phyloP scores from a whole-genome alignment of 2,329 filamentous ascomycete species.

The Colletotrichum euphorbiae region DNA sequence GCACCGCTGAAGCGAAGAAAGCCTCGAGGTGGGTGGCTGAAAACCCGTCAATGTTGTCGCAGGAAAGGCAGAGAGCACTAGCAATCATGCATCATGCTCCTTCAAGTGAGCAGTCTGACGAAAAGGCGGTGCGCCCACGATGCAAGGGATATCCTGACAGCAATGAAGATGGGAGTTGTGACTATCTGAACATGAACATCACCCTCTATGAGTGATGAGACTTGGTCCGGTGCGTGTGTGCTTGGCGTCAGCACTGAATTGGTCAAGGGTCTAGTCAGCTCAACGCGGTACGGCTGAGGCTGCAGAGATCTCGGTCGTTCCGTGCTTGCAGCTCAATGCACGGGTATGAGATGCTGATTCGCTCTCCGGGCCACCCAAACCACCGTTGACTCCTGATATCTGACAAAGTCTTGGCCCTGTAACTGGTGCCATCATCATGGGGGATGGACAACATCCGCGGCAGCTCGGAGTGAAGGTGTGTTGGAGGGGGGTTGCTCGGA shows the following conservation, averaged over 20 bases:
- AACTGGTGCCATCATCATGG: neutral
- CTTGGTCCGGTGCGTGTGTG: neutral
- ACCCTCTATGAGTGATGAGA: neutral
- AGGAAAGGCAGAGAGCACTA: too few relatives aligned
- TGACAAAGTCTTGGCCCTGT: neutral
- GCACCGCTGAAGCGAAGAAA: too few relatives aligned
- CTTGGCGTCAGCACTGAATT: slow-evolving; percentile 23
- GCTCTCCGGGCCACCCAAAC: neutral
- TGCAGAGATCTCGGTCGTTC: slow-evolving; percentile 25
- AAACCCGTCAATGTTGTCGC: too few relatives aligned
- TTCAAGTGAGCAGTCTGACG: too few relatives aligned
- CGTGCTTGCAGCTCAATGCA: neutral
- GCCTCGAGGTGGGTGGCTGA: too few relatives aligned
- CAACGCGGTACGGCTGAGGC: slow-evolving; percentile 1
- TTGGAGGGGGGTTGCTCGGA: too few relatives aligned
- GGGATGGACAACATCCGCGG: neutral
- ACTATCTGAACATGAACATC: neutral
- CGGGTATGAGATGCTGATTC: slow-evolving; percentile 1
- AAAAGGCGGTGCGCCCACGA: too few relatives aligned
- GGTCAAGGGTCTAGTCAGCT: neutral
- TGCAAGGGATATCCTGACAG: too few relatives aligned
- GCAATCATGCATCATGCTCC: too few relatives aligned
- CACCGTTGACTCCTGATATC: neutral
- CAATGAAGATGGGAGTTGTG: neutral
- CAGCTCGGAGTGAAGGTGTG: too few relatives aligned